phyloP scores from a whole-genome alignment of 23 red algal genomes.

The Pyropia haitanensis region DNA sequence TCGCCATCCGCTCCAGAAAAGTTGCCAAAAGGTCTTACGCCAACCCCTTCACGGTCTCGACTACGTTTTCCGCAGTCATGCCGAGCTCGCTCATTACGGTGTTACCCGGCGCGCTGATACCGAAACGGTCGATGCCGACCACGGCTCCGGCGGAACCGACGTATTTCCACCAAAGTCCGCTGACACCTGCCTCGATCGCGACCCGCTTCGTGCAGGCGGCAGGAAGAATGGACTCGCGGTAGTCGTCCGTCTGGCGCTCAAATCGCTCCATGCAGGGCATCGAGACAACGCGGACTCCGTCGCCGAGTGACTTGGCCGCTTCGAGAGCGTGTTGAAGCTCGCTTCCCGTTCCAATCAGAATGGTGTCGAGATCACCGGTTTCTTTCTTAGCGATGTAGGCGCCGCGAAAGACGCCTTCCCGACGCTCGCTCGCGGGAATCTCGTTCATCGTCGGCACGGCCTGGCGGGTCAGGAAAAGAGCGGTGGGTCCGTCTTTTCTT shows the following conservation, averaged over 20 bases:
- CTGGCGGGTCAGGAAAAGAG: slow-evolving; percentile 3
- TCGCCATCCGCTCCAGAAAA: too few relatives aligned
- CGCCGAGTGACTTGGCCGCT: background rate
- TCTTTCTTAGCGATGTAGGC: background rate
- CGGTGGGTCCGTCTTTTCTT: background rate
- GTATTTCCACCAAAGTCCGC: too few relatives aligned
- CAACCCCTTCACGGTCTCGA: too few relatives aligned
- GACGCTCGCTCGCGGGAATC: background rate
- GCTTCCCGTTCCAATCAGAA: slow-evolving; percentile 1
- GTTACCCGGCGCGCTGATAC: too few relatives aligned
- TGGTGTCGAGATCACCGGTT: background rate
- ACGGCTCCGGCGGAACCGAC: too few relatives aligned
- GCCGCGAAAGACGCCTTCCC: background rate
- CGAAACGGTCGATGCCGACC: too few relatives aligned
- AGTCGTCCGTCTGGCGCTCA: slow-evolving; percentile 11
- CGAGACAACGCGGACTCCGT: slow-evolving; percentile 6
- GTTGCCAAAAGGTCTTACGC: too few relatives aligned
- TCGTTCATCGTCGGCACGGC: background rate
- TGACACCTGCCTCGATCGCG: too few relatives aligned
- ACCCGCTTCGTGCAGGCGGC: too few relatives aligned
- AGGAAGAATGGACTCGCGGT: slow-evolving; percentile 8
- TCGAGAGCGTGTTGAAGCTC: background rate
- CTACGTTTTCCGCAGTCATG: too few relatives aligned
- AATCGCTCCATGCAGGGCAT: slow-evolving; percentile 19
- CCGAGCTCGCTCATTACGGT: too few relatives aligned